phyloP scores from a whole-genome alignment of 768 basidiomycete species.

The Mycena kentingensis region DNA sequence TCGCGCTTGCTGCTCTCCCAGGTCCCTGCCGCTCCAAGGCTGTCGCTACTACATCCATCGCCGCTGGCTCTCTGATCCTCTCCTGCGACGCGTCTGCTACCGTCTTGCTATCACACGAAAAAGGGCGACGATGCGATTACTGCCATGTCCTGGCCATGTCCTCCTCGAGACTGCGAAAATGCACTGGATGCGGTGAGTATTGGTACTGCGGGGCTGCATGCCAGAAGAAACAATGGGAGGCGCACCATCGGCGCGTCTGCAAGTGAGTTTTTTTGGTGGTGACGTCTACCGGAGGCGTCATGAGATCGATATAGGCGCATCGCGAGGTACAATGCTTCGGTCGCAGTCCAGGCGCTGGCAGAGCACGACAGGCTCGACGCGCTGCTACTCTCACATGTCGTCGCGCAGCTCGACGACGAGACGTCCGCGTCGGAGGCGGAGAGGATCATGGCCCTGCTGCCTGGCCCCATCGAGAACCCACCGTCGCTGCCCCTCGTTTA shows the following conservation, averaged over 20 bases:
- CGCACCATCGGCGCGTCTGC: slow-evolving; percentile 71
- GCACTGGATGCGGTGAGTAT: slow-evolving; percentile 67
- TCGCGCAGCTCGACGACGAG: slow-evolving; percentile 41
- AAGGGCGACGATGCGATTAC: slow-evolving; percentile 66
- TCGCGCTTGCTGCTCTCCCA: slow-evolving; percentile 46
- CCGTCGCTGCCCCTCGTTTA: slow-evolving; percentile 38
- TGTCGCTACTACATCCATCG: slow-evolving; percentile 40
- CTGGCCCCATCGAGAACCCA: slow-evolving; percentile 38
- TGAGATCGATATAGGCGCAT: slow-evolving; percentile 27
- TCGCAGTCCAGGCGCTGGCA: slow-evolving; percentile 49
- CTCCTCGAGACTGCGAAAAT: slow-evolving; percentile 54
- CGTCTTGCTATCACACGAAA: slow-evolving; percentile 55
- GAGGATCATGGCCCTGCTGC: slow-evolving; percentile 48
- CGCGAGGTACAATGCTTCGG: slow-evolving; percentile 48
- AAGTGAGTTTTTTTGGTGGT: slow-evolving; percentile 30
- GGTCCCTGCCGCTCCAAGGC: slow-evolving; percentile 52
- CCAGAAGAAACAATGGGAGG: slow-evolving; percentile 67
- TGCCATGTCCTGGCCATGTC: slow-evolving; percentile 51
- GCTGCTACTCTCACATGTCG: slow-evolving; percentile 62
- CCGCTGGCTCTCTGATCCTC: slow-evolving; percentile 53
- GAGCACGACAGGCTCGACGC: slow-evolving; percentile 61
- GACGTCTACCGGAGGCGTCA: neutral
- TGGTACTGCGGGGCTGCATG: slow-evolving; percentile 74
- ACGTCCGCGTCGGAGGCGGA: slow-evolving; percentile 30
- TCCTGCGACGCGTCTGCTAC: slow-evolving; percentile 46